phyloP scores from a whole-genome alignment of 139 green algal species.

The Eudorina sp. region DNA sequence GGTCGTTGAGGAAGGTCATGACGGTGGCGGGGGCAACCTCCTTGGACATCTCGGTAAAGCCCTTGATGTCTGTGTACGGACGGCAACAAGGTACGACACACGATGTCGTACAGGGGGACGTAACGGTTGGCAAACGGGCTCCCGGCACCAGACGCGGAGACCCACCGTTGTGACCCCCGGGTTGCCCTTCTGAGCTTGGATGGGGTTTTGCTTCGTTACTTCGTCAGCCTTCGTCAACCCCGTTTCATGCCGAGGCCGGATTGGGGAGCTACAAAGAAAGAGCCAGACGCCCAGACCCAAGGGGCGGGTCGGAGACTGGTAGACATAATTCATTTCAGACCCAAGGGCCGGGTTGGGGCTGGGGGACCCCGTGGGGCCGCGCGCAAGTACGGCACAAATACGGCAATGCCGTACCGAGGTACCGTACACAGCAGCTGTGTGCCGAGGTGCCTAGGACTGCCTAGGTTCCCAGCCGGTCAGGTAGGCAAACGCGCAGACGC shows the following conservation, averaged over 20 bases:
- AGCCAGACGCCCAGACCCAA: no score
- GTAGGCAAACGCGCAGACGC: not conserved
- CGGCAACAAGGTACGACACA: not conserved
- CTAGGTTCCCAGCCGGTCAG: not conserved
- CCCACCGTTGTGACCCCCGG: no score
- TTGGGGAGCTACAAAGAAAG: no score
- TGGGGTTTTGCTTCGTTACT: no score
- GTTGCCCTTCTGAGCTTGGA: no score
- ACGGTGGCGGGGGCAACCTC: conserved; percentile 54
- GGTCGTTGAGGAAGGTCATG: conserved; percentile 70
- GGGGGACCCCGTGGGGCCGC: not conserved
- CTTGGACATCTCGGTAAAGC: conserved; percentile 70
- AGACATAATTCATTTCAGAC: not conserved
- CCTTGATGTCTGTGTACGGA: conserved; percentile 51
- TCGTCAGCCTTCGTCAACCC: not conserved
- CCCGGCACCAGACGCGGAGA: no score
- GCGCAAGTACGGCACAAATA: not conserved
- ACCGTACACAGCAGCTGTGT: not conserved
- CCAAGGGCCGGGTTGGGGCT: not conserved
- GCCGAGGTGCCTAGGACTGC: not conserved
- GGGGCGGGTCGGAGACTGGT: not conserved
- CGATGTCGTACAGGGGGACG: not conserved
- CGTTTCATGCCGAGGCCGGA: not conserved
- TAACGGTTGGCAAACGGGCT: no score
- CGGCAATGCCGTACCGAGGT: not conserved